A percentile compares a stretch with the other conserved stretches of the same genome.
phyloP scores from a whole-genome alignment of 2,329 filamentous ascomycete genomes.

The Trichoderma sp. region DNA sequence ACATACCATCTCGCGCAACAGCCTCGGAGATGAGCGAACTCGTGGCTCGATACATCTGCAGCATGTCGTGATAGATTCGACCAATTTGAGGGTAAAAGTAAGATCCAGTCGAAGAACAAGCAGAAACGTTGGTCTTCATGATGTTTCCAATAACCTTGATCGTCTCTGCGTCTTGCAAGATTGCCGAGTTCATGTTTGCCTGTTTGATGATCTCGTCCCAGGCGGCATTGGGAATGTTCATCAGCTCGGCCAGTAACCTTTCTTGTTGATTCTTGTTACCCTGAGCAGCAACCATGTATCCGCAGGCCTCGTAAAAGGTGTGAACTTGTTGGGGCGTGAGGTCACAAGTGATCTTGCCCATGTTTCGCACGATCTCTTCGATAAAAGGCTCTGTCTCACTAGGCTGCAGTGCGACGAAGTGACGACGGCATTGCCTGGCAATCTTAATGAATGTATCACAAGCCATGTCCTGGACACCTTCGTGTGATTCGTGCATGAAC shows the following conservation, averaged over 20 bases:
- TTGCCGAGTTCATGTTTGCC: slow-evolving; percentile 79
- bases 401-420: slow-evolving; percentile 94
- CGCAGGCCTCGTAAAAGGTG: slow-evolving; percentile 98
- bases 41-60: slow-evolving; percentile 98
- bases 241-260: slow-evolving; percentile 83
- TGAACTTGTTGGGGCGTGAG: slow-evolving; percentile 95
- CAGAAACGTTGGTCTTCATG: slow-evolving; percentile 99
- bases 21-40: slow-evolving; percentile 93
- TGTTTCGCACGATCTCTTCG: slow-evolving; percentile 93
- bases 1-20: slow-evolving; percentile 74
- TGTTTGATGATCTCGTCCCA: slow-evolving; percentile 94
- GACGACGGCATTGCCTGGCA: slow-evolving; percentile 93
- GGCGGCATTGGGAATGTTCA: slow-evolving; percentile 88
- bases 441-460: slow-evolving; percentile 99
- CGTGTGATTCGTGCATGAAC: slow-evolving; percentile 99
- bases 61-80: slow-evolving; percentile 96
- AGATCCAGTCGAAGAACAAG: slow-evolving; percentile 90
- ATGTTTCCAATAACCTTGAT: slow-evolving; percentile 99
- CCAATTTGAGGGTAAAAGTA: slow-evolving; percentile 99
- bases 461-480: slow-evolving; percentile 99
- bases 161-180: slow-evolving; percentile 87
- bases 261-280: slow-evolving; percentile 94
- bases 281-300: slow-evolving; percentile 98
- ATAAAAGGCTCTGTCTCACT: slow-evolving; percentile 96
- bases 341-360: slow-evolving; percentile 94